Evolutionary conservation across 2,329 filamentous ascomycete genomes (phyloP), one percentile per base, ranked within the genome.

Genomic region (Ophiocordyceps polyrhachis-furcata): DNA sequence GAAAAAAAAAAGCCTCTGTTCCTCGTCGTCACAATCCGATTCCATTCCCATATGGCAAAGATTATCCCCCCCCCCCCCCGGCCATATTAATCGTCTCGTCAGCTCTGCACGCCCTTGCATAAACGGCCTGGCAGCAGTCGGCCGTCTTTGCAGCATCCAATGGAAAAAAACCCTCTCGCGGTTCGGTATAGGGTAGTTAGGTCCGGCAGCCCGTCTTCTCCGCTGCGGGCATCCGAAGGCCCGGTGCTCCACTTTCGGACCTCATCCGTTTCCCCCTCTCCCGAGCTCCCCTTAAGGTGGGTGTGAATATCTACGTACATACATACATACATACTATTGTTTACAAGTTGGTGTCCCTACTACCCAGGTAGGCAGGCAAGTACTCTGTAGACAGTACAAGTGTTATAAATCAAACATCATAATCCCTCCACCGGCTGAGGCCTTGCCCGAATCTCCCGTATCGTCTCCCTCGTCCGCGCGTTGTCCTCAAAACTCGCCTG

Each of bases 401-500:
- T n/a, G 6, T 17, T 15, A 17, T 17, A 37, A 4, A n/a, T 37
- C 3, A 13, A 9, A 4, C 23, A 25, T 25, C 23, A 25, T 25
- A 4, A 25, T 9, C 13, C 35, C n/a, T 43, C 45, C 17, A 55
- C 42, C 5, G 71, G 72, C 31, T 61, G 58, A 12, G 70, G 68
- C 44, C 69, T 70, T 45, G 65, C 64, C 50, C 65, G 64, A 49
- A 81, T 79, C 58, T 79, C 73, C 48, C 62, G 63, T 41, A 79
- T 67, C 15, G 74, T 68, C 51, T 76, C 71, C 53, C 69, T 70
- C 20, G 74, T 74, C 49, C 73, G 63, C 9, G 66, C 55, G 56
- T 79, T 81, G 52, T 74, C 71, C 58, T 78, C 76, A 52, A 81
- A 81, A 56, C 76, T 80, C 19, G 76, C 65, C 43, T 69, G 65